These are phyloP conservation scores for Zygosaccharomyces pseudobailii DNA, from an alignment of 1,139 yeast species.

Conservation along the genomic window DNA sequence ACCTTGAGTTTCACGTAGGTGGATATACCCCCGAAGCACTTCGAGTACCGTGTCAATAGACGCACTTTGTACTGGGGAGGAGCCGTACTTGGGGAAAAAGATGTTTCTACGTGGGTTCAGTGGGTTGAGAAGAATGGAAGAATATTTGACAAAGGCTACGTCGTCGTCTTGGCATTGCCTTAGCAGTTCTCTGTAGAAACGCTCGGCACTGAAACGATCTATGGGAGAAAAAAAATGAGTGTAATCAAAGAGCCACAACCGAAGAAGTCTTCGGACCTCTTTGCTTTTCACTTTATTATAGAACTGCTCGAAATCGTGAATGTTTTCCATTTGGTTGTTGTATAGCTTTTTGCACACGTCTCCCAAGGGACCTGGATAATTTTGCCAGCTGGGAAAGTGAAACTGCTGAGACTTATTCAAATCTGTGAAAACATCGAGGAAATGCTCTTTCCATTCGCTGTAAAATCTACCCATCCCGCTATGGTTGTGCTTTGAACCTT, in stretches of 20 bases:
- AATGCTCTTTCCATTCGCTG: constrained; percentile 22
- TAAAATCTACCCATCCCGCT: constrained; percentile 19
- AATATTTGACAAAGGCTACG: constrained; percentile 17
- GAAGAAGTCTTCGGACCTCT: constrained; percentile 19
- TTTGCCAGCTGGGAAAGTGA: constrained; percentile 25
- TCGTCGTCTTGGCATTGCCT: constrained; percentile 19
- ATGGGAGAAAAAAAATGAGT: constrained; percentile 13
- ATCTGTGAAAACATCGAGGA: constrained; percentile 12
- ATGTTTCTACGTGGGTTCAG: constrained; percentile 12
- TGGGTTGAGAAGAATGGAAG: constrained; percentile 23
- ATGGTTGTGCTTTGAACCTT: background rate
- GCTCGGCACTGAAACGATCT: constrained; percentile 14
- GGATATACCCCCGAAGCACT: constrained; percentile 16
- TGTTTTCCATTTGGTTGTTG: constrained; percentile 18
- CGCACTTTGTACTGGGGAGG: constrained; percentile 9
- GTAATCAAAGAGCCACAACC: constrained; percentile 29
- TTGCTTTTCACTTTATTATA: constrained; percentile 16
- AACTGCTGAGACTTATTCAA: constrained; percentile 22
- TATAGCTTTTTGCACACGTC: constrained; percentile 18
- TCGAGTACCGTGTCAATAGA: constrained; percentile 15
- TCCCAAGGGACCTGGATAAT: constrained; percentile 20
- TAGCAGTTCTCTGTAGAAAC: constrained; percentile 18
- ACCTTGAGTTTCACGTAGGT: constrained; percentile 10
- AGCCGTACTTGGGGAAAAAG: constrained; percentile 12
- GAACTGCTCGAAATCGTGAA: constrained; percentile 23